These are phyloP conservation scores for Hymenoscyphus fructigenus DNA, from an alignment of 2,329 filamentous ascomycete species.

Conservation along the genomic window DNA sequence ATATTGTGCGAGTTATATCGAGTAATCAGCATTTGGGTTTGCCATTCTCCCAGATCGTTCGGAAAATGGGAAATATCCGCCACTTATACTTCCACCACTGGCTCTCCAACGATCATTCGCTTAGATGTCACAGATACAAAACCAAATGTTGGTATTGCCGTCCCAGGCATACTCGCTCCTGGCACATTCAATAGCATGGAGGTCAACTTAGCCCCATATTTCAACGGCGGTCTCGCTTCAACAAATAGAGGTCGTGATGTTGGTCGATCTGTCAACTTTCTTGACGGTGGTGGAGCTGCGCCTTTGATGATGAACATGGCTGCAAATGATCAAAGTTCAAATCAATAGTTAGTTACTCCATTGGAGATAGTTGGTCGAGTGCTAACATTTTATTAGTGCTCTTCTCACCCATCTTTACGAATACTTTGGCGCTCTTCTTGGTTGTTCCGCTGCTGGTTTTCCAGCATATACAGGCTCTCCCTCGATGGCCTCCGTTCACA, in stretches of 20 bases:
- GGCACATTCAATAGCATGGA: slow-evolving; percentile 49
- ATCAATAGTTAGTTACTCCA: slow-evolving; percentile 49
- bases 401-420: slow-evolving; percentile 62
- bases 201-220: slow-evolving; percentile 60
- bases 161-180: slow-evolving; percentile 56
- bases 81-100: no score
- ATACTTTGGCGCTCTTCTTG: slow-evolving; percentile 59
- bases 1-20: no score
- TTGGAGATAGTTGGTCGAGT: no score
- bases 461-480: slow-evolving; percentile 47
- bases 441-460: slow-evolving; percentile 52
- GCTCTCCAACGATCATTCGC: neutral
- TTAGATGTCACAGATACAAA: slow-evolving; percentile 44
- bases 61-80: no score
- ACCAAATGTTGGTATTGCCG: slow-evolving; percentile 51
- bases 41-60: no score
- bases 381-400: slow-evolving; percentile 32
- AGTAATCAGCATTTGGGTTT: no score
- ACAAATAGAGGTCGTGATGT: slow-evolving; percentile 49
- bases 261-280: slow-evolving; percentile 56
- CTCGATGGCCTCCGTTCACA: slow-evolving; percentile 55
- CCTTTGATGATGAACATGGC: slow-evolving; percentile 56
- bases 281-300: slow-evolving; percentile 57
- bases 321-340: slow-evolving; percentile 48
- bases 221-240: slow-evolving; percentile 53